Evolutionary conservation across 2,329 filamentous ascomycete genomes (phyloP), one percentile per base, ranked within the genome.

Genomic region (Aureobasidium sp.): DNA sequence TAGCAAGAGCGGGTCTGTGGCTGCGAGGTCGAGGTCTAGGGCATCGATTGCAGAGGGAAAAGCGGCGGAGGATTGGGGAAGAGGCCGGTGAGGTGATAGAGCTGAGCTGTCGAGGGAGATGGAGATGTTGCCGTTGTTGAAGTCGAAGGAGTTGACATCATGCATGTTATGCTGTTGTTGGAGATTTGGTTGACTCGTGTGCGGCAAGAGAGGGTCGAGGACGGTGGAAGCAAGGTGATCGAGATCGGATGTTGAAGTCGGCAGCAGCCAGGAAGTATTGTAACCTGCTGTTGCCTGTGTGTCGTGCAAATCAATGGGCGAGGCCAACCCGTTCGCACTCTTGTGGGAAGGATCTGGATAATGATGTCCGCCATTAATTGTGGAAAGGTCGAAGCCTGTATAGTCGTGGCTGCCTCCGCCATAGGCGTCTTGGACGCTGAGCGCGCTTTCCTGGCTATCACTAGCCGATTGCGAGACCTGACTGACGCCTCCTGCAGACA

Each of bases 81-180:
- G 41, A 14, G 41, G 29, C 27, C n/a, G 55, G 14, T 60, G 44
- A 6, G 56, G 29, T 15, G 34, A 36, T 17, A 61, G n/a, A 1
- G 45, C 37, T 8, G 57, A 52, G 57, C 47, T 52, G 58, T 77
- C 74, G 57, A 77, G 76, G 14, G 71, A 70, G 47, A 77, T 71
- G 59, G 72, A 71, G 61, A 78, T 76, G 42, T 74, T 73, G 14
- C 74, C 73, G 55, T 69, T 71, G 22, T 65, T 68, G 68, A 78
- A 77, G 65, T 78, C 74, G 64, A 77, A 74, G 14, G 70, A 69
- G 61, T 75, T 76, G 22, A 71, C 66, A 31, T 71, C 66, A 25
- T 61, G 57, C 20, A 56, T 25, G 31, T 37, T 25, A 8, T 47
- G 55, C n/a, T 45, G 39, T 44, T 45, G 39, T 44, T 56, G 52